phyloP scores from a whole-genome alignment of 1,139 yeast species.

The Petasospora rhodanensis region DNA sequence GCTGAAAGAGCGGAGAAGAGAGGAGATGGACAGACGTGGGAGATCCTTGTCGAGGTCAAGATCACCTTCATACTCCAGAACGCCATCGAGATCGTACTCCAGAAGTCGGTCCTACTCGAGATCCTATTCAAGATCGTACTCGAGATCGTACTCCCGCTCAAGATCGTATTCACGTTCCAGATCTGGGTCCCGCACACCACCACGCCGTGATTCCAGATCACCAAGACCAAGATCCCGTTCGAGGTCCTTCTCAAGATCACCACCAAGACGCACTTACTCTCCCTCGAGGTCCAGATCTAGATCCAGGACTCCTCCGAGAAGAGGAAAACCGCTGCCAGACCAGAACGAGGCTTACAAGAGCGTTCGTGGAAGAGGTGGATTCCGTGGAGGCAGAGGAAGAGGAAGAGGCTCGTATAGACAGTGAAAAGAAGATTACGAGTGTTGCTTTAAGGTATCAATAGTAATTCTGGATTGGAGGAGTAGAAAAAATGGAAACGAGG shows the following conservation, averaged over 20 bases:
- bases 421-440: no score
- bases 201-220: slow-evolving; percentile 8
- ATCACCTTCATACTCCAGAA: slow-evolving; percentile 21
- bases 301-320: no score
- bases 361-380: no score
- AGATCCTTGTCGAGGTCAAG: slow-evolving; percentile 22
- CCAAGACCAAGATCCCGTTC: no score
- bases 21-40: slow-evolving; percentile 9
- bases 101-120: slow-evolving; percentile 5
- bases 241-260: no score
- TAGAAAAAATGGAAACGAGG: slow-evolving; percentile 2
- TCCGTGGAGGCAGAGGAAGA: no score
- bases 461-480: slow-evolving; percentile 9
- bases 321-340: no score
- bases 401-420: no score
- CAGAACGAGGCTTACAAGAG: no score
- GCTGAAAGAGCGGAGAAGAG: slow-evolving; percentile 19
- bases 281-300: no score
- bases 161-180: slow-evolving; percentile 19
- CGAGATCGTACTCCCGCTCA: slow-evolving; percentile 9
- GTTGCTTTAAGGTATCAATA: slow-evolving; percentile 13
- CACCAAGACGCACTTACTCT: no score
- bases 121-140: slow-evolving; percentile 12
- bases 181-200: slow-evolving; percentile 12
- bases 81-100: slow-evolving; percentile 16